Evolutionary conservation across 1,284 basidiomycete genomes (phyloP).

Genomic region (Marasmius tenuissimus): DNA sequence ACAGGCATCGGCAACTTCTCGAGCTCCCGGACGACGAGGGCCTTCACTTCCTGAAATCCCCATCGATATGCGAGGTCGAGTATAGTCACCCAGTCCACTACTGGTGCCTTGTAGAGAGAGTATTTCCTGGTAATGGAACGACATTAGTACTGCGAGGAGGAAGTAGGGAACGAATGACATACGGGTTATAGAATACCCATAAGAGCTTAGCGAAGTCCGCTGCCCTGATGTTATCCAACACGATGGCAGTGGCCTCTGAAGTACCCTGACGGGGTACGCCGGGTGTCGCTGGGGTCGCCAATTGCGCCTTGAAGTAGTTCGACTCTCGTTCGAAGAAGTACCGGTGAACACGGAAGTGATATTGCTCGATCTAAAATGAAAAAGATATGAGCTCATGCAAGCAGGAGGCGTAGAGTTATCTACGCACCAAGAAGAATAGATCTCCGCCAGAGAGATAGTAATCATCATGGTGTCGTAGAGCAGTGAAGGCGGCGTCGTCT

Average conservation of each 20-base stretch:
- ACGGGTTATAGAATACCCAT: conserved; percentile 75
- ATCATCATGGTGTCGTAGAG: conserved; percentile 40
- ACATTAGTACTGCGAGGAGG: background rate
- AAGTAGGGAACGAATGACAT: conserved; percentile 24
- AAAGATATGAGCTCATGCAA: conserved; percentile 5
- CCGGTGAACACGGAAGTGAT: conserved; percentile 56
- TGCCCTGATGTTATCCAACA: conserved; percentile 46
- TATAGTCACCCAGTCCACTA: conserved; percentile 59
- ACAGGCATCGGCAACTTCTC: conserved; percentile 46
- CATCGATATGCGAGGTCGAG: conserved; percentile 58
- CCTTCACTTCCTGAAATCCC: conserved; percentile 59
- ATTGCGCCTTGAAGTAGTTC: conserved; percentile 43
- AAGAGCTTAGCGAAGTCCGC: conserved; percentile 57
- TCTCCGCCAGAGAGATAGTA: conserved; percentile 59
- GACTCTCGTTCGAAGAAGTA: conserved; percentile 71
- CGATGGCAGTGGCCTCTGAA: conserved; percentile 48
- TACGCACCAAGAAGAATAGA: conserved; percentile 42
- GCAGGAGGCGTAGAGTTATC: background rate
- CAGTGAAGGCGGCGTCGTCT: conserved; percentile 23
- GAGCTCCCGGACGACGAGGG: conserved; percentile 59
- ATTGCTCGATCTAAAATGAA: conserved; percentile 41
- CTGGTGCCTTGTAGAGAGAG: conserved; percentile 53
- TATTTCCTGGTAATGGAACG: conserved; percentile 35
- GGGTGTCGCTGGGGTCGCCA: conserved; percentile 44
- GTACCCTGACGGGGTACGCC: conserved; percentile 42